Evolutionary conservation across 2,329 filamentous ascomycete species (phyloP).

Genomic region (Niveomyces coronatus): DNA sequence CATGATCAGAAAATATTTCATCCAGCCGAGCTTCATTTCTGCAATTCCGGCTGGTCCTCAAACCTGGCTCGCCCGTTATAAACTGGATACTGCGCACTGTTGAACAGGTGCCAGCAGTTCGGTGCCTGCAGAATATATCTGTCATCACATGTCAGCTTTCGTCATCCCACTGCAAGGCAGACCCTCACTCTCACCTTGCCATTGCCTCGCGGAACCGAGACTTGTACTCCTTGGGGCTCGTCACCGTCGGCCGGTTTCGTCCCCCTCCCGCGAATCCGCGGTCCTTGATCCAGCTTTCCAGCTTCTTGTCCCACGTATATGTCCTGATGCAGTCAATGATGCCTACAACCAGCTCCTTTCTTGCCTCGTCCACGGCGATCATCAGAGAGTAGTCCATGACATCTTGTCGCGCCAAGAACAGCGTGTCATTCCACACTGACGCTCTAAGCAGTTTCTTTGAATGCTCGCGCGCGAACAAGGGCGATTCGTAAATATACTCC

Average conservation of each 20-base stretch:
- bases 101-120: constrained; percentile 67
- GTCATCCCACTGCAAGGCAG: background rate
- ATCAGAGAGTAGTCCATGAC: constrained; percentile 99
- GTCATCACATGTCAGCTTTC: background rate
- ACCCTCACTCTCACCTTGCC: constrained; percentile 59
- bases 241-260: constrained; percentile 84
- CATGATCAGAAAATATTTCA: background rate
- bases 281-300: constrained; percentile 99
- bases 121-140: constrained; percentile 65
- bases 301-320: constrained; percentile 98
- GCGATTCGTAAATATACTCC: constrained; percentile 96
- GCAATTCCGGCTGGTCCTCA: constrained; percentile 24
- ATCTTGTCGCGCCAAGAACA: constrained; percentile 88
- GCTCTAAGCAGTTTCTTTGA: constrained; percentile 86
- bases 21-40: constrained; percentile 1
- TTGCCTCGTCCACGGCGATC: constrained; percentile 88
- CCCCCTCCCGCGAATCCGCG: constrained; percentile 70
- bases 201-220: constrained; percentile 92
- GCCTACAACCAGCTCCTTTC: constrained; percentile 87
- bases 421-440: constrained; percentile 93
- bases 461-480: constrained; percentile 89
- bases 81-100: constrained; percentile 28
- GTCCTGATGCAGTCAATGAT: constrained; percentile 98
- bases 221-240: constrained; percentile 95
- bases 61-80: constrained; percentile 28